phyloP scores from a whole-genome alignment of 306 rosid species.

The Vicia sativa region DNA sequence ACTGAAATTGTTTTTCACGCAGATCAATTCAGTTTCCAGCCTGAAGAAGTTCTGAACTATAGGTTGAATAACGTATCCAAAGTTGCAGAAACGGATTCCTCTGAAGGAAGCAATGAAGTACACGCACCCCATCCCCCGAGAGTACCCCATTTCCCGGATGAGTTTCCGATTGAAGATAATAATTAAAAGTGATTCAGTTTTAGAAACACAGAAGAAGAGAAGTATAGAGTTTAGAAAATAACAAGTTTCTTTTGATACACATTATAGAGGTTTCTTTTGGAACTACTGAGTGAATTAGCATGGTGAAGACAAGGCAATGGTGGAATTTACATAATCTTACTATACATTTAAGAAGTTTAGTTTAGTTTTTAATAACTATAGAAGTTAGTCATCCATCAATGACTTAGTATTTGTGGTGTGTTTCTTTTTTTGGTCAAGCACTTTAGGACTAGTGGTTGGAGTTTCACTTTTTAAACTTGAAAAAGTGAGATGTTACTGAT shows the following conservation, averaged over 20 bases:
- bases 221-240: conserved; percentile 3
- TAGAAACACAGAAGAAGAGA: background rate
- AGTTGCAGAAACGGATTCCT: conserved; percentile 40
- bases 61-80: conserved; percentile 32
- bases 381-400: no score
- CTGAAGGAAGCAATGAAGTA: conserved; percentile 37
- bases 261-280: background rate
- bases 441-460: no score
- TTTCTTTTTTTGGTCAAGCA: no score
- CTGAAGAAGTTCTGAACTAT: conserved; percentile 44
- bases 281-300: background rate
- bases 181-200: background rate
- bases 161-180: background rate
- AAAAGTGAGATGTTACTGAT: no score
- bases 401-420: no score
- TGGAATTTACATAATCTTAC: no score
- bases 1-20: conserved; percentile 31
- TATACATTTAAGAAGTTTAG: no score
- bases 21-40: conserved; percentile 51
- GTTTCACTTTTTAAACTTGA: no score
- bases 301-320: no score
- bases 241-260: background rate
- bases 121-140: background rate
- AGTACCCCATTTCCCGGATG: background rate
- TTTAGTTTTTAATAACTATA: no score